Evolutionary conservation across 2,329 filamentous ascomycete genomes (phyloP), one percentile per base, ranked within the genome.

Genomic region (Fusarium penzigii): DNA sequence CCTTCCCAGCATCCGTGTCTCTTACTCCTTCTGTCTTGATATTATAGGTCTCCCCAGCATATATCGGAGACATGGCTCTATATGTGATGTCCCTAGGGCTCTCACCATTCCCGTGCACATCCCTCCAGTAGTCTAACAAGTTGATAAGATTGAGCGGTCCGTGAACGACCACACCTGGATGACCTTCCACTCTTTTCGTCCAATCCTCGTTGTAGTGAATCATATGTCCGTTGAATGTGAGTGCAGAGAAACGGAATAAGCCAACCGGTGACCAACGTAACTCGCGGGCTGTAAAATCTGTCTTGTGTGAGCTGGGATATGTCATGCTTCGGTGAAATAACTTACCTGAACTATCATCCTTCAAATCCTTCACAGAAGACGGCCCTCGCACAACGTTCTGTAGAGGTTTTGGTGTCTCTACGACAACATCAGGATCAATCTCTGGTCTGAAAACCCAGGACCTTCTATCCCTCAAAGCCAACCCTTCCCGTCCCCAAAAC

Each of bases 161-260:
- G 62, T 96, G 92, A 29, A 96, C 89, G 11, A 96, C 82, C 6
- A 88, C 70, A 14, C 84, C 81, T 0, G 82, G 80, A 63, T 94
- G 89, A 0, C 86, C 85, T 68, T 94, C 87, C 8, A 87, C 75
- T 6, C 78, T 73, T 6, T 76, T 75, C 13, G 84, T 83, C 76
- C 89, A 93, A 12, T 76, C 66, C 20, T 81, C 78, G 65, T 92
- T 89, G 61, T 93, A 87, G 69, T 96, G 92, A 49, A 96, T 95
- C 59, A 84, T 86, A 70, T 96, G 92, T 0, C 84, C 89, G 66
- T 96, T 96, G 75, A 92, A 92, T 0, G 90, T 95, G 39, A 96
- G 74, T 0, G 90, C 90, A 1, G 88, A 92, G 75, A 92, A 96
- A 16, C 89, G 84, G 71, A 94, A 95, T 1, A 96, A 78, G 2